Conservation (phyloP, 129 eudicot species). For the Lonicera japonica region DNA sequence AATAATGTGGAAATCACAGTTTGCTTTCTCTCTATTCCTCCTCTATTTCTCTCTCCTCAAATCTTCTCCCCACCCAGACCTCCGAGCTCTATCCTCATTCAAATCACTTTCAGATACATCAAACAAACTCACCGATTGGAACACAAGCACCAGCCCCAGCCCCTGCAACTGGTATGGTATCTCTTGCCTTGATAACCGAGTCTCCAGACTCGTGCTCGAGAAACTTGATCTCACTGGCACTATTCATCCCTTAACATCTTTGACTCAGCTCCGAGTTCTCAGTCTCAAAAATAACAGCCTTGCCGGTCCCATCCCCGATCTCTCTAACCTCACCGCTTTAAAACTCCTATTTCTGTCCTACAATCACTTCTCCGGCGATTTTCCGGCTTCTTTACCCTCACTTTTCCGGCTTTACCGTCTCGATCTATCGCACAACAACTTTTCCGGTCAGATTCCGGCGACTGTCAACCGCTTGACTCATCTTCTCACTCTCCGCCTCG, state of each 20-base stretch:
- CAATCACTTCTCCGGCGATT: constrained; percentile 50
- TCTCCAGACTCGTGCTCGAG: constrained; percentile 63
- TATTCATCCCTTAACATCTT: constrained; percentile 34
- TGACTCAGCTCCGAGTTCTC: constrained; percentile 60
- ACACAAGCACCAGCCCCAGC: constrained; percentile 38
- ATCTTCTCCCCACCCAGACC: constrained; percentile 41
- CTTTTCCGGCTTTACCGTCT: constrained; percentile 50
- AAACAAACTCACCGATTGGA: constrained; percentile 52
- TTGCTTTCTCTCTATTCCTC: constrained; percentile 11
- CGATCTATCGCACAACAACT: constrained; percentile 58
- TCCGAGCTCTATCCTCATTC: constrained; percentile 50
- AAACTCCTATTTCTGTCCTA: constrained; percentile 48
- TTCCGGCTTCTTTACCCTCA: constrained; percentile 35
- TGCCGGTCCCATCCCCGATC: constrained; percentile 57
- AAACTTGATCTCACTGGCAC: constrained; percentile 37
- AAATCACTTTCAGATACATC: constrained; percentile 41
- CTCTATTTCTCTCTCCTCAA: constrained; percentile 21
- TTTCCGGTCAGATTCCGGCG: constrained; percentile 48
- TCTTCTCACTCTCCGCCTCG: constrained; percentile 56
- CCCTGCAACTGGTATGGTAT: constrained; percentile 68
- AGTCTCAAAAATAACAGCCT: constrained; percentile 50
- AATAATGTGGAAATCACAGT: constrained; percentile 12
- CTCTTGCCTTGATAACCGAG: constrained; percentile 57
- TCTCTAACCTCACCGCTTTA: constrained; percentile 41
- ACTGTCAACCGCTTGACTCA: constrained; percentile 34